A percentile compares a stretch with the other conserved stretches of the same genome.
These are phyloP conservation scores for Fusarium caatingaense DNA, from an alignment of 2,329 filamentous ascomycete genomes.

Conservation along the genomic window DNA sequence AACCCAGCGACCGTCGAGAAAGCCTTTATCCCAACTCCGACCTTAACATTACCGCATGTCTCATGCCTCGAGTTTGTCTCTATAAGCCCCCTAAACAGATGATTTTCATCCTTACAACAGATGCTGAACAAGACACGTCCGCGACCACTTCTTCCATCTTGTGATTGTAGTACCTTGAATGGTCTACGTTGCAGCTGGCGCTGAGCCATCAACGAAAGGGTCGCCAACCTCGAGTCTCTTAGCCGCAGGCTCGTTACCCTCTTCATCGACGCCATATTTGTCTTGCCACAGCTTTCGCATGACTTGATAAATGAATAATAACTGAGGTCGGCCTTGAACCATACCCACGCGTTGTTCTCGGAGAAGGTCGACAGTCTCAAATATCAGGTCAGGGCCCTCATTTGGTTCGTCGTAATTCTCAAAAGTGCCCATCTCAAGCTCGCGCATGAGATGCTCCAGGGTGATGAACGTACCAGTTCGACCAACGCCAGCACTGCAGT, in stretches of 20 bases:
- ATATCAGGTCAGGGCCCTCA: conserved; percentile 72
- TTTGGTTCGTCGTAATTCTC: conserved; percentile 55
- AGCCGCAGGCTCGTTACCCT: conserved; percentile 59
- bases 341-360: conserved; percentile 92
- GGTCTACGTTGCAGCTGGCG: conserved; percentile 24
- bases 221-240: conserved; percentile 66
- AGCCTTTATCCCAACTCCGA: neutral
- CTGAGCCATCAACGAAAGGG: conserved; percentile 51
- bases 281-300: conserved; percentile 79
- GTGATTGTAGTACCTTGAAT: conserved; percentile 9
- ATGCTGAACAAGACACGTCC: conserved; percentile 10
- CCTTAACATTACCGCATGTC: conserved; percentile 15
- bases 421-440: conserved; percentile 80
- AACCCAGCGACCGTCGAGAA: neutral
- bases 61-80: conserved; percentile 15
- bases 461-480: conserved; percentile 96
- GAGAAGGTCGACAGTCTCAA: conserved; percentile 80
- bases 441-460: conserved; percentile 88
- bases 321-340: conserved; percentile 91
- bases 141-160: conserved; percentile 12
- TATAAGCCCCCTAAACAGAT: conserved; percentile 12
- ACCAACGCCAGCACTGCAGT: conserved; percentile 93
- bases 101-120: conserved; percentile 2
- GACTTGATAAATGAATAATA: conserved; percentile 88
- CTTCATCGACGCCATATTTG: conserved; percentile 61